Evolutionary conservation across 1,139 yeast species (phyloP), one percentile per base, ranked within the genome.

Genomic region (Petasospora rhodanensis): DNA sequence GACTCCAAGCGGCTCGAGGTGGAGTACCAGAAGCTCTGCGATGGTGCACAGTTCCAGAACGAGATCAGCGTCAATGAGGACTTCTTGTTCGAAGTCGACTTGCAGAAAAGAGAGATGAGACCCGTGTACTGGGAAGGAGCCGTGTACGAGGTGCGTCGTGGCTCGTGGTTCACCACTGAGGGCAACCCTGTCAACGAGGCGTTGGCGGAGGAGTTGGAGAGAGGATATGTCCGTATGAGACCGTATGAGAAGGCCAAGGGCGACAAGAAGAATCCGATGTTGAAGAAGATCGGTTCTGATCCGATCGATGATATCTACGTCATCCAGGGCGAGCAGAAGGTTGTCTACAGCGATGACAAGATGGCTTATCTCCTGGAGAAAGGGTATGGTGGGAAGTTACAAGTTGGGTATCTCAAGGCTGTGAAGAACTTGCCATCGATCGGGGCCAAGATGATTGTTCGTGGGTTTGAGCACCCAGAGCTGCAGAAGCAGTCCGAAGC

Each of bases 121-220:
- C 95, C 97, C 0, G 71, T 80, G 0, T 89, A 79, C 55, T 89
- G 97, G 97, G 79, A 76, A 3, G 97, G 97, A 1, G 94, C 96
- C 0, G 62, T 66, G 1, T 91, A 78, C 52, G 91, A 83, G 42
- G 84, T 89, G 2, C 66, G 96, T 23, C 62, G 97, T 32, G 96
- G 96, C 0, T 58, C 77, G 1, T 89, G 98, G 98, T 86, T 85
- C 52, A 63, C 68, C 31, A 56, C 71, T 5, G 73, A 73, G 34
- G 78, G 80, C 3, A 52, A 56, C 6, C 96, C 96, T 0, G 58
- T 86, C 18, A 57, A 69, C 4, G 64, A 63, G 7, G 55, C 59
- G 2, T 38, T 80, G 5, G 64, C 94, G 0, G 60, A 64, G 3
- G 76, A 73, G 34, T 52, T 89, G 14, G 97, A 89, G 54, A 47